Conservation (phyloP, 352 stramenopile genomes). For the Hyaloperonospora brassicae region DNA sequence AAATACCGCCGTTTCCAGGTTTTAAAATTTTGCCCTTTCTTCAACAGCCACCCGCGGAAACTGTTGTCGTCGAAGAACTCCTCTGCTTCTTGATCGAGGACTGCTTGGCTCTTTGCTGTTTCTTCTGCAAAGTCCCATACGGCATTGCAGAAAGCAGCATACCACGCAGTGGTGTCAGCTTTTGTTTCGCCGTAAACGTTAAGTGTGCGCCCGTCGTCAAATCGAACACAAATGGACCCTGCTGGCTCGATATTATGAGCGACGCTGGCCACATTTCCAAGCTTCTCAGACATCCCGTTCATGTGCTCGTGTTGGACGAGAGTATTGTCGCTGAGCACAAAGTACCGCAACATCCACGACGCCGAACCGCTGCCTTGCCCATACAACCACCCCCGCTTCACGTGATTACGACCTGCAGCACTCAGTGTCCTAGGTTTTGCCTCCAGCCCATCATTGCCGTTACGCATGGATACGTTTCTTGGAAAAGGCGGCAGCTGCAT, state of each 20-base stretch:
- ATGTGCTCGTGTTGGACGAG: constrained; percentile 51
- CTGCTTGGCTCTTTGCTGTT: not conserved
- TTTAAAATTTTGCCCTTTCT: constrained; percentile 80
- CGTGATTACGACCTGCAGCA: constrained; percentile 1
- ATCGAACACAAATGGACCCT: constrained; percentile 37
- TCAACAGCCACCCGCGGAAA: constrained; percentile 63
- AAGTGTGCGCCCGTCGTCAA: constrained; percentile 38
- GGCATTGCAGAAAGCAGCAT: constrained; percentile 27
- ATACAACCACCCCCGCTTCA: constrained; percentile 57
- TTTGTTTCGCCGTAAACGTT: constrained; percentile 40
- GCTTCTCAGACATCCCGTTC: constrained; percentile 27
- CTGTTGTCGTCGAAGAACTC: constrained; percentile 9
- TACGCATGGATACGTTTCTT: constrained; percentile 10
- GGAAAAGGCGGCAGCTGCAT: constrained; percentile 20
- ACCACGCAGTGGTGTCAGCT: constrained; percentile 46
- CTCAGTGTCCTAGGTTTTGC: constrained; percentile 6
- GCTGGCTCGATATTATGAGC: constrained; percentile 22
- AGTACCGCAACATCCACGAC: constrained; percentile 66
- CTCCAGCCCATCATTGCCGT: constrained; percentile 7
- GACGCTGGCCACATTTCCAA: constrained; percentile 46
- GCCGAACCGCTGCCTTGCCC: constrained; percentile 37
- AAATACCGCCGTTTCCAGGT: constrained; percentile 82
- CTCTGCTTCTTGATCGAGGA: constrained; percentile 18
- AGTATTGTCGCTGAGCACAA: constrained; percentile 42
- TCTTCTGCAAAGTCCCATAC: constrained; percentile 18